Evolutionary conservation across 257 asterid species (phyloP), one percentile per base, ranked within the genome.

Genomic region (Paraleonurus japonicus): DNA sequence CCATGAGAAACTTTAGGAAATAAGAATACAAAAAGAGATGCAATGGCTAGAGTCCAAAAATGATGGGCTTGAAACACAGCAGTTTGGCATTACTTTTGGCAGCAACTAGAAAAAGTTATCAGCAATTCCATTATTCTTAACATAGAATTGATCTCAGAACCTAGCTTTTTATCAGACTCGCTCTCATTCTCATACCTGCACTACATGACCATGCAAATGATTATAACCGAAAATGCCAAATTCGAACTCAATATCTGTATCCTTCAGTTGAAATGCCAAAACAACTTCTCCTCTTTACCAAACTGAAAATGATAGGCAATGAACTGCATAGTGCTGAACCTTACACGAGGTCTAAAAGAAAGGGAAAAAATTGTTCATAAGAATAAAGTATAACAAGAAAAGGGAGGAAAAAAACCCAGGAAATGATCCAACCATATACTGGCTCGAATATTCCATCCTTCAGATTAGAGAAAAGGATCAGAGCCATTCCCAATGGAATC

Each of bases 251-350:
- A 7, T 37, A 13, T 12, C 26, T 7, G 23, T 16, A 67, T 57
- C 48, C 48, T 47, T 30, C 71, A n/a, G 16, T 7, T 65, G 71
- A 66, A 67, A 67, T 67, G 15, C n/a, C 69, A 16, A 6, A 43
- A 41, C 17, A 58, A 3, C 19, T 59, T 59, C 33, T 59, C 17
- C 37, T 57, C 26, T n/a, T 2, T 28, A 22, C 43, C 32, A 50
- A 11, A 45, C 69, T 28, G 24, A 47, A 47, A 43, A 26, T 47
- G 60, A 61, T 19, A 45, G 19, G 60, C 35, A 17, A 61, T 48
- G 32, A 54, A 69, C 74, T 41, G 37, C 13, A 61, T 1, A 32
- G 27, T 8, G 20, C 68, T 60, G 1, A 41, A 45, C 17, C 4
- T 17, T 60, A 13, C 33, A 60, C 43, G 15, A 33, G 15, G 15